These are phyloP conservation scores for Tricholoma flavovirens DNA, from an alignment of 768 basidiomycete species.

Conservation along the genomic window DNA sequence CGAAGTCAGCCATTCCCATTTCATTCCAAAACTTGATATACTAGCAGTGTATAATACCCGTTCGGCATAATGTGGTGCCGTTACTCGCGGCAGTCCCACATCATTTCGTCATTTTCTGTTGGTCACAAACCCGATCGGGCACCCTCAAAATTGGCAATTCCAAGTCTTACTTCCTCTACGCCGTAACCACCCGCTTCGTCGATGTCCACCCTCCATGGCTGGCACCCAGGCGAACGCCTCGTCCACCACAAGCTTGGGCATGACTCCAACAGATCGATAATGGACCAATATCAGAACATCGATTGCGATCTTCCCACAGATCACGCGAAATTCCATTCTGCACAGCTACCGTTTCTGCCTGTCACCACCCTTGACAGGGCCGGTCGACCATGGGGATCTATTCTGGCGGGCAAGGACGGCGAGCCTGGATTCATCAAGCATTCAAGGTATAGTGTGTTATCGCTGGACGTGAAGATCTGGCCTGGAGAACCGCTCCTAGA, in stretches of 20 bases:
- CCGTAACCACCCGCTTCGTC: too few relatives aligned
- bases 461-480: conserved; percentile 39
- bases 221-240: conserved; percentile 47
- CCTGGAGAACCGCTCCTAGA: conserved; percentile 49
- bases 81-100: too few relatives aligned
- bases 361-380: conserved; percentile 46
- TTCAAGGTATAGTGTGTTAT: conserved; percentile 30
- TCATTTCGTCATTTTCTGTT: too few relatives aligned
- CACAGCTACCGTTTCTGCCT: conserved; percentile 48
- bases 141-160: too few relatives aligned
- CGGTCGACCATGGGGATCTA: conserved; percentile 55
- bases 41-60: too few relatives aligned
- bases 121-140: too few relatives aligned
- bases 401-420: conserved; percentile 42
- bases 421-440: conserved; percentile 39
- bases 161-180: too few relatives aligned
- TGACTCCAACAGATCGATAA: conserved; percentile 26
- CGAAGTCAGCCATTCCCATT: too few relatives aligned
- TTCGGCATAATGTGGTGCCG: too few relatives aligned
- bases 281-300: conserved; percentile 34
- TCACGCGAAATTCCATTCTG: conserved; percentile 45
- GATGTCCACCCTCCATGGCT: conserved; percentile 29
- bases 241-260: conserved; percentile 45
- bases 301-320: conserved; percentile 42
- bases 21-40: too few relatives aligned